Evolutionary conservation across 2,329 filamentous ascomycete species (phyloP), one percentile per base, ranked within the genome.

Genomic region (Verruconis gallopava): DNA sequence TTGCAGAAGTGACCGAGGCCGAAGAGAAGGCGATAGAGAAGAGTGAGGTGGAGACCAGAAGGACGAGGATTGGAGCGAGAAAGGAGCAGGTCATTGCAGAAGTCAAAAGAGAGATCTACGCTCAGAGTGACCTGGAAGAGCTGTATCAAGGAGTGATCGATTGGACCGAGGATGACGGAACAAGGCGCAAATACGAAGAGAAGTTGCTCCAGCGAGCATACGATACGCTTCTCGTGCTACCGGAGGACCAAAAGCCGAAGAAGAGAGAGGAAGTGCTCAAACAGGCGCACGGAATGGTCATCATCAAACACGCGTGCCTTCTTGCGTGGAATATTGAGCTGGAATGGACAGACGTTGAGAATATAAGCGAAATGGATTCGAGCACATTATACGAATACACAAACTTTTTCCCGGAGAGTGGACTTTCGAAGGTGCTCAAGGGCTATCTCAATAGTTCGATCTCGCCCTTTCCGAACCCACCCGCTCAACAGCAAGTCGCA

Each of bases 21-120:
- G 84, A 91, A 46, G 91, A 98, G 61, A 88, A 82, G 55, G 81
- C 89, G 55, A 79, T 77, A 21, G 89, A 95, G 58, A 94, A 94
- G 56, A 83, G 75, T 3, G 75, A 94, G 45, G 93, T 98, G 50
- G 85, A 81, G 21, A 86, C 94, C 60, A 76, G 91, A 34, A 74
- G 88, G 48, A 94, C 88, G 1, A 74, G 91, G 28, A 71, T 98
- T 2, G 91, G 91, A 33, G 86, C 88, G 6, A 81, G 76, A 36
- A 71, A 94, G 44, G 79, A 75, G 32, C 81, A 91, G 47, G 89
- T 96, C 17, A 94, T 83, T 0, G 59, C 75, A 2, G 84, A 95
- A 46, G 91, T 93, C 38, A 94, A 89, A 58, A 72, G 79, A 25
- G 91, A 98, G 58, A 79, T 95, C 1, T 79, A 84, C 49, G 67